Conservation (phyloP, 441 rosid genomes). For the Eugenia klotzschiana region DNA sequence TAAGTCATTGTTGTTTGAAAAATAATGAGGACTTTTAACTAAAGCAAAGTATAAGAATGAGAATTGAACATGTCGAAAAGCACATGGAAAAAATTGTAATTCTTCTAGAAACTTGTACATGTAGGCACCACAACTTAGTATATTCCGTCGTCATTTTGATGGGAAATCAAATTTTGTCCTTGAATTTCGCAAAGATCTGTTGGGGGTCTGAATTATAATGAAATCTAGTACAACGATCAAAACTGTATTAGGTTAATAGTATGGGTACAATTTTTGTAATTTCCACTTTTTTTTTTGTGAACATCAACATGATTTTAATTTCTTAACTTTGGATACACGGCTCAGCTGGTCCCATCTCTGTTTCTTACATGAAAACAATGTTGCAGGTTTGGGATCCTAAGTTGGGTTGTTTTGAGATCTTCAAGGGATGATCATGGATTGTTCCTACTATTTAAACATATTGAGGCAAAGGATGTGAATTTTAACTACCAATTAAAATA, state of each 20-base stretch:
- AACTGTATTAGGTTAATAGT: neutral
- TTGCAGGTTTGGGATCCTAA: neutral
- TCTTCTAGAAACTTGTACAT: neutral
- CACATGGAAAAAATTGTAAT: neutral
- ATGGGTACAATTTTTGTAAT: neutral
- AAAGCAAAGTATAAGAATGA: neutral
- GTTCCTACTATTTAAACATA: neutral
- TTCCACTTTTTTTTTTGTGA: neutral
- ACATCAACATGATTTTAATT: neutral
- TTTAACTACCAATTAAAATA: neutral
- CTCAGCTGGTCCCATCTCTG: neutral
- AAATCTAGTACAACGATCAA: neutral
- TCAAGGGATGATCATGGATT: neutral
- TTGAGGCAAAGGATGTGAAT: neutral
- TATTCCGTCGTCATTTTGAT: neutral
- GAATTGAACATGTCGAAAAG: neutral
- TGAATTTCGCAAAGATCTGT: neutral
- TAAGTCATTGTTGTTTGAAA: neutral
- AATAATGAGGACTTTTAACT: neutral
- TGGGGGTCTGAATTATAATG: neutral
- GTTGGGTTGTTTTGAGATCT: neutral
- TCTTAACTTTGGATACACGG: neutral
- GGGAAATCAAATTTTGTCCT: neutral
- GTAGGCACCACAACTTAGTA: neutral
- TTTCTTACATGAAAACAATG: neutral